Evolutionary conservation across 805 yeast species (phyloP).

Genomic region (Saccharomyces mikatae): DNA sequence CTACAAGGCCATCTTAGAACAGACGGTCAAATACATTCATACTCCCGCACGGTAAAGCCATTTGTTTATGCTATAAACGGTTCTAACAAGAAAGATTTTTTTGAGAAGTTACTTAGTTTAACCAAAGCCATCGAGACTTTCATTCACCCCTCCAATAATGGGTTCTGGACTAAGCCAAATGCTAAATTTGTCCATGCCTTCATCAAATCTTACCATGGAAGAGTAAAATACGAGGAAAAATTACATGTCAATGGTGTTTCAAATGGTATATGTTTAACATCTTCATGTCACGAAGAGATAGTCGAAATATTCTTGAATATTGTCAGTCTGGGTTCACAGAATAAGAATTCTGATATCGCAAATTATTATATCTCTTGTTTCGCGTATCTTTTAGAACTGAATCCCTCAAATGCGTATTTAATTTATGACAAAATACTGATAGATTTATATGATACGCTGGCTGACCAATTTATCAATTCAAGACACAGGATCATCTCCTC

Average conservation of each 20-base stretch:
- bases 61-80: constrained; percentile 55
- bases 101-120: constrained; percentile 46
- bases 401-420: constrained; percentile 35
- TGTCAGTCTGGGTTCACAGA: constrained; percentile 65
- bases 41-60: constrained; percentile 41
- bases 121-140: constrained; percentile 70
- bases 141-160: constrained; percentile 88
- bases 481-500: constrained; percentile 76
- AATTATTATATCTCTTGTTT: constrained; percentile 53
- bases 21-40: constrained; percentile 34
- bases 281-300: constrained; percentile 29
- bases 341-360: constrained; percentile 52
- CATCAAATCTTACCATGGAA: constrained; percentile 50
- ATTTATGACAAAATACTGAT: constrained; percentile 48
- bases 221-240: constrained; percentile 44
- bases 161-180: constrained; percentile 73
- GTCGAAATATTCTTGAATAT: constrained; percentile 41
- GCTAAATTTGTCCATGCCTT: constrained; percentile 57
- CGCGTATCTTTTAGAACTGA: constrained; percentile 54
- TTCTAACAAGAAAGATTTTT: constrained; percentile 35
- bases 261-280: constrained; percentile 21
- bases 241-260: constrained; percentile 13
- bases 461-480: constrained; percentile 55
- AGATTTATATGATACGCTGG: constrained; percentile 71
- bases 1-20: constrained; percentile 35